Evolutionary conservation across 1,284 basidiomycete genomes (phyloP), one percentile per base, ranked within the genome.

Genomic region (Tilletia walkeri): DNA sequence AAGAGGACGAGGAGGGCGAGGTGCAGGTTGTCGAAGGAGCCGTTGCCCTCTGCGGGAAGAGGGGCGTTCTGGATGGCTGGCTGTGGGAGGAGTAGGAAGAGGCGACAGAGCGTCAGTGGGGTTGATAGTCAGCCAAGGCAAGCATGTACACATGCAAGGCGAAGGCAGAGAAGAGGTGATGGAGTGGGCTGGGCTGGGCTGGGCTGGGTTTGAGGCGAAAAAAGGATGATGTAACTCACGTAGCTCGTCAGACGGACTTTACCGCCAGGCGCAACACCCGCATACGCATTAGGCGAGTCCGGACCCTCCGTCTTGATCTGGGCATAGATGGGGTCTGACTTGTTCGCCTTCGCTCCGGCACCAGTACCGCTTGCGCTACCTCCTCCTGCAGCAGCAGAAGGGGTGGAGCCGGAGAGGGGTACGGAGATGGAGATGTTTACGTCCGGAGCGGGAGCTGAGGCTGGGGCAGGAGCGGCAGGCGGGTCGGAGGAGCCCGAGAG

Each of bases 1-100:
- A 83, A 70, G 66, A 82, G 72, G 68, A 82, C 72, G 82, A 91
- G 87, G 34, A 86, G 88, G 4, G 90, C 92, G 70, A 98, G 89
- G 74, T 94, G 91, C 72, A 82, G 50, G 76, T 85, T 85, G 80
- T 69, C 81, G 80, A 86, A 86, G 49, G 76, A 70, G 67, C 85
- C 84, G 69, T 83, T 85, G 69, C 82, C 82, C 68, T 83, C 82
- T 12, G 76, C 78, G n/a, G 82, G 82, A 9, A 83, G 77, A 56
- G 74, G 75, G 16, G 80, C 82, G 66, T 83, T 83, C 67, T 72
- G 73, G 69, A 83, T 80, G 24, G 80, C 56, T 10, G 82, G 76
- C 69, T 74, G 61, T 14, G 14, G 20, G 20, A 20, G 38, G 18
- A 18, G 49, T 12, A 30, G n/a, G 7, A 56, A 53, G 50, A 39